Conservation (phyloP, 306 rosid genomes). For the Lathyrus sativus region DNA sequence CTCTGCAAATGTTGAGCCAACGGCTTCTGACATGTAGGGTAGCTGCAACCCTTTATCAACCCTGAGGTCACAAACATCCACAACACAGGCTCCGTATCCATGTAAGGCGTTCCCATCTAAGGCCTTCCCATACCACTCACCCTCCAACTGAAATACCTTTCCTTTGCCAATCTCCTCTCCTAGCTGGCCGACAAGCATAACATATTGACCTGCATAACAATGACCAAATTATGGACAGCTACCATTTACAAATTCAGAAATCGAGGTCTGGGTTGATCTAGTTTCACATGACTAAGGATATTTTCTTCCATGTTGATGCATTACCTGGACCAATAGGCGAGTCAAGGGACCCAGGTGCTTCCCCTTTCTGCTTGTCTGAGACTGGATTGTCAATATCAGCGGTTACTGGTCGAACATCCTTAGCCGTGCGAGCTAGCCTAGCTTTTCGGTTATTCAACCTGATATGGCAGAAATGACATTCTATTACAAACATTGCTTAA, state of each 20-base stretch:
- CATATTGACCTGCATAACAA: slow-evolving; percentile 62
- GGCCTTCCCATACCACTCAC: slow-evolving; percentile 68
- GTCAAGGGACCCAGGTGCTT: slow-evolving; percentile 45
- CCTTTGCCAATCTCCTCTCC: slow-evolving; percentile 80
- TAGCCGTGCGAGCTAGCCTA: slow-evolving; percentile 83
- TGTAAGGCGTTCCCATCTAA: slow-evolving; percentile 68
- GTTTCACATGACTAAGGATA: slow-evolving; percentile 42
- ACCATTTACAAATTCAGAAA: slow-evolving; percentile 38
- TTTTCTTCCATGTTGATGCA: slow-evolving; percentile 45
- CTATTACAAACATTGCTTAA: slow-evolving; percentile 7
- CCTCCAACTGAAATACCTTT: slow-evolving; percentile 65
- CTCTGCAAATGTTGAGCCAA: slow-evolving; percentile 70
- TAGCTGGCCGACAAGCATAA: slow-evolving; percentile 46
- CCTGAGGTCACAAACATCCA: slow-evolving; percentile 71
- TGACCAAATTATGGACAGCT: slow-evolving; percentile 49
- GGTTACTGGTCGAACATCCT: slow-evolving; percentile 56
- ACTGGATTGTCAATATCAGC: slow-evolving; percentile 52
- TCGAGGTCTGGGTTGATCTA: slow-evolving; percentile 42
- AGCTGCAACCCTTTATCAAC: slow-evolving; percentile 52
- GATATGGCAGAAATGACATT: slow-evolving; percentile 30
- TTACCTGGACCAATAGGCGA: slow-evolving; percentile 59
- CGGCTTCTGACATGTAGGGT: slow-evolving; percentile 67
- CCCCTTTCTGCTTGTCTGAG: slow-evolving; percentile 58
- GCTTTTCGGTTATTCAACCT: slow-evolving; percentile 98
- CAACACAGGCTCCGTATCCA: slow-evolving; percentile 54